A percentile compares a stretch with the other conserved stretches of the same genome.
phyloP scores from a whole-genome alignment of 345 rosid species.

The Fremontodendron californicum region DNA sequence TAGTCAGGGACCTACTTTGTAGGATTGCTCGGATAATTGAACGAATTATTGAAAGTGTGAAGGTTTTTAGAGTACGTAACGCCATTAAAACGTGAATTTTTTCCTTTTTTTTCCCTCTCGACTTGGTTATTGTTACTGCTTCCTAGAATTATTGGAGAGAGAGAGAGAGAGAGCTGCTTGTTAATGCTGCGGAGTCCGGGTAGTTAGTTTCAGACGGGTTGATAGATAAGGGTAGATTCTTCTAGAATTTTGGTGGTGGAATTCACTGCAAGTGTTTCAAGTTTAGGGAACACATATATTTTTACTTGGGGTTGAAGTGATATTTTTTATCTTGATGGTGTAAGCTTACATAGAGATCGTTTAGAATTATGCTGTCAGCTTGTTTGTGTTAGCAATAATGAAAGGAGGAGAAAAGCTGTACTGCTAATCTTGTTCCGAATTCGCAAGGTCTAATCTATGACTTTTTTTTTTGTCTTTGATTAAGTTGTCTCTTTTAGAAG shows the following conservation, averaged over 20 bases:
- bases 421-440: constrained; percentile 1
- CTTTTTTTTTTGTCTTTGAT: not conserved
- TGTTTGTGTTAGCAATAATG: constrained; percentile 3
- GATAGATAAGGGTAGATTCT: constrained; percentile 1
- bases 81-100: constrained; percentile 16
- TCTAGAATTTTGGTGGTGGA: constrained; percentile 17
- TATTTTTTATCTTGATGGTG: not conserved
- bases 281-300: constrained; percentile 11
- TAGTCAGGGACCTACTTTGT: constrained; percentile 22
- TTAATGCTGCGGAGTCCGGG: not conserved
- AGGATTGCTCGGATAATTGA: constrained; percentile 15
- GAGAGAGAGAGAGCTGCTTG: constrained; percentile 10
- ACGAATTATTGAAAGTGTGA: constrained; percentile 30
- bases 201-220: not conserved
- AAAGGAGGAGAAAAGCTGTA: not conserved
- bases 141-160: constrained; percentile 20
- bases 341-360: not conserved
- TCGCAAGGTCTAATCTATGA: not conserved
- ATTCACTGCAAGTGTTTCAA: not conserved
- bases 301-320: constrained; percentile 7
- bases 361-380: constrained; percentile 5
- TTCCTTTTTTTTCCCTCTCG: not conserved
- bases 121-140: constrained; percentile 4
- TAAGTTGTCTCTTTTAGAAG: not conserved
- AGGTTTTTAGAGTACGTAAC: not conserved